Base-by-base conservation (phyloP, 768 basidiomycete genomes). In the Rhizopogon vesiculosus region DNA sequence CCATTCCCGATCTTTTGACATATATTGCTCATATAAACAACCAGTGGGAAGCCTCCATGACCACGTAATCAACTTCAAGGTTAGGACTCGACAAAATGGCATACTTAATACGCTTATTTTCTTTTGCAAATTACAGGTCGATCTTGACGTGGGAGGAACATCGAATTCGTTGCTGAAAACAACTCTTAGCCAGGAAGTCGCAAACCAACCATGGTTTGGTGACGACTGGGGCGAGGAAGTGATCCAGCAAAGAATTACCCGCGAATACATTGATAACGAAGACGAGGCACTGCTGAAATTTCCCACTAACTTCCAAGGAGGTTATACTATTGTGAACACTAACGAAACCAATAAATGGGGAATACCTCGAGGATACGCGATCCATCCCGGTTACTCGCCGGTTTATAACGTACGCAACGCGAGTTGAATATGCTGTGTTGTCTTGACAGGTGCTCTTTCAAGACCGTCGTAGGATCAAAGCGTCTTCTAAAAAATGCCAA, bases 1-100 rank as follows among this genome's bases (percentile, higher is more conserved):
- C 69, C 1, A 7, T 19, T 45, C 25, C 16, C 33, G 1, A 16
- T 18, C 29, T 16, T 50, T 31, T n/a, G 18, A 12, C 5, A 7
- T 10, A 7, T 25, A 19, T 40, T 54, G 12, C 54, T 40, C 15
- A 43, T 16, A 15, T 44, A 25, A n/a, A 29, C 38, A 16, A 22
- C 35, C 33, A 82, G 81, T 85, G 81, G 85, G 85, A n/a, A 83
- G 78, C 39, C 66, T 87, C 15, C 85, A 87, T 56, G 85, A 87
- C 63, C 85, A 86, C 60, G 78, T 86, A 42, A 81, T 87, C 64
- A 85, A 84, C 64, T 83, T 75, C 70, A 83, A 81, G 67, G 79
- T 75, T 22, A 7, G 56, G 38, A 15, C 45, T 15, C 25, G 4
- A 42, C 48, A 29, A 35, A 44, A 38, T 53, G 29, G 19, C 22